Evolutionary conservation across 495 filamentous ascomycete genomes (phyloP).

Genomic region (Hypoxylon fuscum): DNA sequence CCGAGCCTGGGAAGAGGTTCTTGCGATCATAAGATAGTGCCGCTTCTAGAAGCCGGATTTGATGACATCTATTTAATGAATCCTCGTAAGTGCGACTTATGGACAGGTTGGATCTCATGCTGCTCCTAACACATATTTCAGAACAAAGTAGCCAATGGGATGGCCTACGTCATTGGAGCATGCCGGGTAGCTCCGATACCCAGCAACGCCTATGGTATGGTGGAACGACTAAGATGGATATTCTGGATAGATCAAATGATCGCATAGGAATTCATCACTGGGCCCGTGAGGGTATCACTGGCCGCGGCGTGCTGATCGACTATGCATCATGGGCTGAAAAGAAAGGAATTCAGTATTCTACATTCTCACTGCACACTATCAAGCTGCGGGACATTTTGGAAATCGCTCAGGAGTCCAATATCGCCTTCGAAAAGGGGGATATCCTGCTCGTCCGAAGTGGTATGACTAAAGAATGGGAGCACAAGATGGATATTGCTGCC

Average conservation of each 20-base stretch:
- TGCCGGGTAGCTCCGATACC: background rate
- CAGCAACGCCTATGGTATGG: constrained; percentile 47
- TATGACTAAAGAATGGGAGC: constrained; percentile 52
- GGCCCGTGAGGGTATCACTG: constrained; percentile 52
- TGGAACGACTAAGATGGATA: constrained; percentile 33
- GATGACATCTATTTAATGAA: constrained; percentile 42
- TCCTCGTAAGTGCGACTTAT: constrained; percentile 29
- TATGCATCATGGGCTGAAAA: constrained; percentile 36
- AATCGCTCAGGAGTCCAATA: constrained; percentile 44
- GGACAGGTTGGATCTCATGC: background rate
- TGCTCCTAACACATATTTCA: background rate
- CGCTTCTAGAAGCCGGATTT: constrained; percentile 45
- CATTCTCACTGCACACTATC: constrained; percentile 15
- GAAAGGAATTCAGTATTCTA: constrained; percentile 27
- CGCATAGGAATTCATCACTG: constrained; percentile 51
- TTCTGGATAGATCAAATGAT: constrained; percentile 33
- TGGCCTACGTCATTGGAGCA: constrained; percentile 40
- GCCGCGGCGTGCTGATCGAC: constrained; percentile 40
- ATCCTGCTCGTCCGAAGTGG: constrained; percentile 64
- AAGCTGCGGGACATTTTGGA: constrained; percentile 16
- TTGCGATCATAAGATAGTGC: constrained; percentile 53
- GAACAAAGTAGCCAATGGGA: constrained; percentile 37
- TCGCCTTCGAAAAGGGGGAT: constrained; percentile 55
- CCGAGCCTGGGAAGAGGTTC: constrained; percentile 54
- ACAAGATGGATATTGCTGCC: constrained; percentile 45